phyloP scores from a whole-genome alignment of 306 rosid genomes.

The Alnus rubra region DNA sequence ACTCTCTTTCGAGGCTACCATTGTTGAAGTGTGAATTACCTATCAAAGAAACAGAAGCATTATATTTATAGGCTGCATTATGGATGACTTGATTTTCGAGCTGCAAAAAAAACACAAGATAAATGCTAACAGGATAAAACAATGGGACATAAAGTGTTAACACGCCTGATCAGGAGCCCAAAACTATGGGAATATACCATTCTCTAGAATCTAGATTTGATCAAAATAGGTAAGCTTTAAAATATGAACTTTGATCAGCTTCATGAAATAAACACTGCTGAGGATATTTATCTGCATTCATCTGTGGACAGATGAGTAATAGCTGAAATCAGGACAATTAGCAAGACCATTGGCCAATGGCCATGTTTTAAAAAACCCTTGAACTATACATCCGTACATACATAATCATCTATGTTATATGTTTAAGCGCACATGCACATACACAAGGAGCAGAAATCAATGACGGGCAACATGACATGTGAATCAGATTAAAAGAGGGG shows the following conservation, averaged over 20 bases:
- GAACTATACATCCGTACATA: background rate
- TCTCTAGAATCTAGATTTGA: background rate
- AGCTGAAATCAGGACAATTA: background rate
- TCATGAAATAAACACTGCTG: background rate
- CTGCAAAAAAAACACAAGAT: background rate
- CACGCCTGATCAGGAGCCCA: background rate
- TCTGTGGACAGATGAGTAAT: background rate
- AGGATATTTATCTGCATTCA: slow-evolving; percentile 5
- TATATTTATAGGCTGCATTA: background rate
- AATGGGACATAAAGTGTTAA: background rate
- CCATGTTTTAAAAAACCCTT: background rate
- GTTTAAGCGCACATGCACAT: background rate
- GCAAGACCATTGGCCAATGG: background rate
- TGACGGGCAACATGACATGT: background rate
- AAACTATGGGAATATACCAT: background rate
- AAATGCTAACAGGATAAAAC: background rate
- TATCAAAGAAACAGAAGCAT: slow-evolving; percentile 34
- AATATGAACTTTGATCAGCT: background rate
- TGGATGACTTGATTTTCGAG: slow-evolving; percentile 1
- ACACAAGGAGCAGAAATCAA: background rate
- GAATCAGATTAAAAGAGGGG: background rate
- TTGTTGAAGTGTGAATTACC: slow-evolving; percentile 54
- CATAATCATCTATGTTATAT: background rate
- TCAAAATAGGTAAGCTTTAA: too few species aligned
- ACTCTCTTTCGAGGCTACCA: slow-evolving; percentile 55